A percentile compares a stretch with the other conserved stretches of the same genome.
Conservation (phyloP, 441 rosid genomes). For the Arabidopsis hybrid region DNA sequence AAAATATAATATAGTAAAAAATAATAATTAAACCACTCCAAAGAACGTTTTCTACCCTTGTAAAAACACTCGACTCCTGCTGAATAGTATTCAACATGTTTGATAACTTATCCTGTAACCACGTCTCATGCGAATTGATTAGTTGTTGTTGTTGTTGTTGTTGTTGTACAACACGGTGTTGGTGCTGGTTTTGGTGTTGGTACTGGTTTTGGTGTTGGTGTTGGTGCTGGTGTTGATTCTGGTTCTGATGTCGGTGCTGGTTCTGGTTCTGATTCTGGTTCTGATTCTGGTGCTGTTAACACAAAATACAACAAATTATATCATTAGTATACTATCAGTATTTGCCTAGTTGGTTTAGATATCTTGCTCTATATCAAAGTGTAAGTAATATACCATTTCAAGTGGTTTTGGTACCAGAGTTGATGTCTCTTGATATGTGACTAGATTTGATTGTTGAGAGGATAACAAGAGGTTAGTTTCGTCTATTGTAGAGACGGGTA, state of each 20-base stretch:
- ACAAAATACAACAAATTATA: not conserved
- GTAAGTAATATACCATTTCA: slow-evolving; percentile 25
- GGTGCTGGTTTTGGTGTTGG: not conserved
- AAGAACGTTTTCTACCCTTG: not conserved
- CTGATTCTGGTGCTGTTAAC: not conserved
- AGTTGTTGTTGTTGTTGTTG: not conserved
- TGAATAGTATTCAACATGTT: not conserved
- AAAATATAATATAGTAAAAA: not conserved
- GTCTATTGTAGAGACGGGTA: not conserved
- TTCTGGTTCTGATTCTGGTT: not conserved
- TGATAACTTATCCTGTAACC: not conserved
- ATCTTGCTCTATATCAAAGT: not conserved
- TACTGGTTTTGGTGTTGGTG: not conserved
- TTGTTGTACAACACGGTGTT: not conserved
- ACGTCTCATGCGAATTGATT: not conserved
- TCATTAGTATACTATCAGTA: not conserved
- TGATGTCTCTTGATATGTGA: not conserved
- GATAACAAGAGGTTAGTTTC: not conserved
- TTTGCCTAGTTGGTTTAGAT: not conserved
- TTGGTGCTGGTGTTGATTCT: not conserved
- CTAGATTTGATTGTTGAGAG: not conserved
- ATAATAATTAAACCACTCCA: not conserved
- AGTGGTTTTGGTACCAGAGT: not conserved
- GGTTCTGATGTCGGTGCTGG: not conserved
- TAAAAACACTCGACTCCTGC: not conserved